Evolutionary conservation across 2,329 filamentous ascomycete species (phyloP).

Genomic region (Xylaria sp.): DNA sequence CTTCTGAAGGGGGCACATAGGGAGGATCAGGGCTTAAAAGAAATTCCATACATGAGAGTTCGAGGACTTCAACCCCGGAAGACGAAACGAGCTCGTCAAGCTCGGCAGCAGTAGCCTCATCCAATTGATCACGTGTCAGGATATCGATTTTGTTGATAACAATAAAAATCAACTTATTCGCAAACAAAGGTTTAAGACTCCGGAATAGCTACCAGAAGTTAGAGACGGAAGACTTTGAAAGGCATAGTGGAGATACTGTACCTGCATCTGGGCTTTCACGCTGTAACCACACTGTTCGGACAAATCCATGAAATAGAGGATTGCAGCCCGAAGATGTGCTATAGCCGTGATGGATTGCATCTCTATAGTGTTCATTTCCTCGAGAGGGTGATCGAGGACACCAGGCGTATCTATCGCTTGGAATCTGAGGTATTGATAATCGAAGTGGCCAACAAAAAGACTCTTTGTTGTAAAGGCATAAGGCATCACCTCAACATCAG

Average conservation of each 20-base stretch:
- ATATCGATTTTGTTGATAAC: conserved; percentile 99
- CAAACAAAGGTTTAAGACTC: conserved; percentile 95
- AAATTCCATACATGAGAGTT: conserved; percentile 77
- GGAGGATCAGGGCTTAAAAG: background rate
- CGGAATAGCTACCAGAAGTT: conserved; percentile 74
- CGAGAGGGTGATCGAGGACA: conserved; percentile 95
- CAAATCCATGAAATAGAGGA: conserved; percentile 98
- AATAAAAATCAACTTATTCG: conserved; percentile 96
- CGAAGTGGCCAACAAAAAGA: conserved; percentile 96
- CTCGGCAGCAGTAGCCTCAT: conserved; percentile 79
- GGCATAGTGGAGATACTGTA: conserved; percentile 6
- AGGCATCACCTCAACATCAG: conserved; percentile 72
- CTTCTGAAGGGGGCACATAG: background rate
- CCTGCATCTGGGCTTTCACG: conserved; percentile 87
- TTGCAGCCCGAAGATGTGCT: conserved; percentile 92
- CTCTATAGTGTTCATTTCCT: conserved; percentile 99
- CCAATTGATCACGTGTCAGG: conserved; percentile 85
- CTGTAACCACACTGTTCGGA: conserved; percentile 78
- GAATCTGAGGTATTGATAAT: conserved; percentile 89
- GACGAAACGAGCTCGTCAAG: conserved; percentile 84
- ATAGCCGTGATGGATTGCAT: conserved; percentile 99
- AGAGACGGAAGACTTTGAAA: conserved; percentile 7
- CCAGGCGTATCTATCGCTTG: conserved; percentile 91
- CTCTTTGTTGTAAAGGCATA: conserved; percentile 98
- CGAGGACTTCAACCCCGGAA: conserved; percentile 90